A percentile compares a stretch with the other conserved stretches of the same genome.
Conservation (phyloP, 257 asterid species). For the Solanum pimpinellifolium region DNA sequence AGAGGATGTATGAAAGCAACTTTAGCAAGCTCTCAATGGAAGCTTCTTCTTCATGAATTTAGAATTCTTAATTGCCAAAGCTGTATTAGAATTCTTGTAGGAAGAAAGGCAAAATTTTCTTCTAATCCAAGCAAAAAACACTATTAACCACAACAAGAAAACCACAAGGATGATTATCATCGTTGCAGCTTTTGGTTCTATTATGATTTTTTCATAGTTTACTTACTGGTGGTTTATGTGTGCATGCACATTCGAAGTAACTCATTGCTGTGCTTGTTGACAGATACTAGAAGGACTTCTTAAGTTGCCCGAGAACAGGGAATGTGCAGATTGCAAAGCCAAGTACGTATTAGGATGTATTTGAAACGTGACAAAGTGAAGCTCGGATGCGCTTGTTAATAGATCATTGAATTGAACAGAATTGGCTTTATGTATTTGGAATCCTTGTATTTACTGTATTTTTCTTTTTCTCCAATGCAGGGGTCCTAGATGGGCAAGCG, state of each 20-base stretch:
- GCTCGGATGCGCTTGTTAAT: neutral
- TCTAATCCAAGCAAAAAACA: neutral
- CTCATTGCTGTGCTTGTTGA: conserved; percentile 8
- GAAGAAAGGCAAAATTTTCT: neutral
- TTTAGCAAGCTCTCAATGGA: neutral
- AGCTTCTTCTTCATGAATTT: neutral
- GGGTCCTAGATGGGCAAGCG: conserved; percentile 99
- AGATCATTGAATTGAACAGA: neutral
- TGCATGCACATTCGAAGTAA: neutral
- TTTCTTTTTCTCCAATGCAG: conserved; percentile 21
- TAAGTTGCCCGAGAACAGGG: conserved; percentile 96
- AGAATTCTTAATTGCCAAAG: neutral
- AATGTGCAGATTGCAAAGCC: conserved; percentile 97
- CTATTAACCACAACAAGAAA: neutral
- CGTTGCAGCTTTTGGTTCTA: neutral
- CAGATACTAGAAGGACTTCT: conserved; percentile 97
- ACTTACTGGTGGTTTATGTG: neutral
- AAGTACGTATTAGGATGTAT: conserved; percentile 45
- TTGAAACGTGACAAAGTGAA: neutral
- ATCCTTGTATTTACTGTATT: neutral
- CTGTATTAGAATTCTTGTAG: neutral
- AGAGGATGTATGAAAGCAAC: neutral
- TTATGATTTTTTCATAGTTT: neutral
- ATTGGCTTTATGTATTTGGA: neutral
- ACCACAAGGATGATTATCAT: neutral